phyloP scores from a whole-genome alignment of 2,329 filamentous ascomycete species.

The Aquanectria penicillioides region DNA sequence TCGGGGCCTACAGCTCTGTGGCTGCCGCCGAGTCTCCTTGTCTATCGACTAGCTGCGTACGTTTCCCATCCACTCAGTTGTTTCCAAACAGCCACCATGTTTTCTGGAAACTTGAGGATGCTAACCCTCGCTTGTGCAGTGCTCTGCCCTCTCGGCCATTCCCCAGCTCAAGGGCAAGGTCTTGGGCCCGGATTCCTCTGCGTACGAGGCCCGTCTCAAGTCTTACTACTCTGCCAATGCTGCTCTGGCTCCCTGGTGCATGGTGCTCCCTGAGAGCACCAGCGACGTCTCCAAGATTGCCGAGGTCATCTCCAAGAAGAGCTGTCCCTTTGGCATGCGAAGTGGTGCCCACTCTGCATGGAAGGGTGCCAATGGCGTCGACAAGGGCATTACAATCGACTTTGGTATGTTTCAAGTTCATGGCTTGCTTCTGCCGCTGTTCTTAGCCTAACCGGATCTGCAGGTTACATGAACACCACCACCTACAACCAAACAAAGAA shows the following conservation, averaged over 20 bases:
- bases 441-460: background rate
- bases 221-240: constrained; percentile 46
- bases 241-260: constrained; percentile 42
- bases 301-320: constrained; percentile 27
- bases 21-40: background rate
- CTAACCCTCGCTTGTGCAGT: constrained; percentile 31
- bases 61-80: background rate
- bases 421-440: no score
- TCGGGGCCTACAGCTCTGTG: no score
- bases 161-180: constrained; percentile 38
- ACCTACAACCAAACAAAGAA: constrained; percentile 41
- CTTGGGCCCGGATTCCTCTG: constrained; percentile 22
- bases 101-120: no score
- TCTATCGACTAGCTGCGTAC: no score
- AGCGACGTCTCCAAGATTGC: constrained; percentile 39
- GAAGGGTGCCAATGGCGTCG: constrained; percentile 41
- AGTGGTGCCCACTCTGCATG: constrained; percentile 47
- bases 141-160: constrained; percentile 32
- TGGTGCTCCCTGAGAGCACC: constrained; percentile 40
- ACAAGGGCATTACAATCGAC: constrained; percentile 43
- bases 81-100: no score
- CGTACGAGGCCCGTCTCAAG: constrained; percentile 36
- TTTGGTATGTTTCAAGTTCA: constrained; percentile 20
- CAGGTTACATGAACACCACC: constrained; percentile 42
- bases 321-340: constrained; percentile 45